These are phyloP conservation scores for Clavaria fumosa DNA, from an alignment of 768 basidiomycete genomes.

Conservation along the genomic window DNA sequence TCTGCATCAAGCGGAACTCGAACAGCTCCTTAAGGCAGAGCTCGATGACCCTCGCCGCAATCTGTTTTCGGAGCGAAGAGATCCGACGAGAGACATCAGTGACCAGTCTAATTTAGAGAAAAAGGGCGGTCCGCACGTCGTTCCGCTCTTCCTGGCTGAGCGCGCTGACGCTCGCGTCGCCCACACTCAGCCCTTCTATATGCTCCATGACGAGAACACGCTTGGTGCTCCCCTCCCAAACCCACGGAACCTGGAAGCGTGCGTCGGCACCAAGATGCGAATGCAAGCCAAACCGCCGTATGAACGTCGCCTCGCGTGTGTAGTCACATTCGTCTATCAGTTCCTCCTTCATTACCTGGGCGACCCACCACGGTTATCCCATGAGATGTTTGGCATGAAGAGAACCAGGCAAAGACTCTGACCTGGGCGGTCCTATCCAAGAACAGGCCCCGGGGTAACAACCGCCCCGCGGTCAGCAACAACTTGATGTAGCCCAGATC, in stretches of 20 bases:
- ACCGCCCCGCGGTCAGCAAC: conserved; percentile 60
- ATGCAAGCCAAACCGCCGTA: conserved; percentile 40
- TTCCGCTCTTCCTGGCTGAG: conserved; percentile 54
- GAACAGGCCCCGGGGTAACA: conserved; percentile 82
- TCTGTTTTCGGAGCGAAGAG: conserved; percentile 35
- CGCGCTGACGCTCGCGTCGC: conserved; percentile 37
- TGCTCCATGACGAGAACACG: conserved; percentile 83
- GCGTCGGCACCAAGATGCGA: conserved; percentile 37
- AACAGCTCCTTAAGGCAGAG: conserved; percentile 87
- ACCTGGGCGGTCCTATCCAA: conserved; percentile 77
- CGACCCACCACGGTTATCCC: background rate
- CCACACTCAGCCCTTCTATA: conserved; percentile 70
- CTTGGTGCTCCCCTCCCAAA: conserved; percentile 68
- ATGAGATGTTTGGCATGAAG: background rate
- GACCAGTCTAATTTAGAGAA: background rate
- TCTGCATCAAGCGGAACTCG: conserved; percentile 88
- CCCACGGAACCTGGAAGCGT: conserved; percentile 75
- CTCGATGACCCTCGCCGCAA: conserved; percentile 66
- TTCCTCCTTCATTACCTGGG: conserved; percentile 74
- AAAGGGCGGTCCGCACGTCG: conserved; percentile 32
- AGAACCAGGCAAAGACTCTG: conserved; percentile 9
- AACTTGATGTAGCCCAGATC: conserved; percentile 79
- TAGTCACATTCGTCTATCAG: conserved; percentile 91
- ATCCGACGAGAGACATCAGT: too few relatives aligned
- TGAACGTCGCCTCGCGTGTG: conserved; percentile 59